Base-by-base conservation (phyloP, 306 rosid species). In the Myrica gale region DNA sequence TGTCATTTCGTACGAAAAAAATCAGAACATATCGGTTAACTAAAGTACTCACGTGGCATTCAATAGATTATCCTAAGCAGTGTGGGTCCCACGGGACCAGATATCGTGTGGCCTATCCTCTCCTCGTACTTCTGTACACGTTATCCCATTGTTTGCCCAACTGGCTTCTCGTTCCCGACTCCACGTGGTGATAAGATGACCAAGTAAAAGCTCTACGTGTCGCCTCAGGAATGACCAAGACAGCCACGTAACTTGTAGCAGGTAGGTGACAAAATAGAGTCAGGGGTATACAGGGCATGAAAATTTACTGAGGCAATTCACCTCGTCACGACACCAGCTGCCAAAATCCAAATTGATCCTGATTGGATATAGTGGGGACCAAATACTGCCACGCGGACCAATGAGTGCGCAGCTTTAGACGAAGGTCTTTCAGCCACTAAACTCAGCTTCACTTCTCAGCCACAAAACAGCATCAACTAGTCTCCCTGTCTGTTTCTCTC, bases 351-450 rank as follows among this genome's bases (percentile, higher is more conserved):
- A 17, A 43, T 72, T 16, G 43, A 3, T 20, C 47, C 74, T 37
- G 48, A 67, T 37, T 74, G 23, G 11, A 16, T 7, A 2, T 0
- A 11, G 77, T 51, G 56, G 85, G 89, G 37, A 11, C 84, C 85
- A 2, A 8, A 11, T 12, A 2, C 3, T 0, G 41, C 48, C 74
- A 81, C 82, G 77, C 75, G 88, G 66, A 0, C 83, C 69, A 88
- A 82, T 87, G 55, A 16, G 7, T 2, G 4, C 67, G 23, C 72
- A 44, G 90, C 73, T 92, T 87, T 85, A 77, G 93, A 88, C 88
- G 95, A 84, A 67, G 72, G 20, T 0, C 39, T 87, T 84, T 41
- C 73, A 76, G 82, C 97, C 97, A 89, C 97, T 66, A 85, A 72
- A 47, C 70, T 71, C 55, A 4, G 0, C 10, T 32, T 69, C 76